A percentile compares a stretch with the other conserved stretches of the same genome.
phyloP scores from a whole-genome alignment of 225 moss, liverwort and hornwort genomes.

The Polytrichum formosum region DNA sequence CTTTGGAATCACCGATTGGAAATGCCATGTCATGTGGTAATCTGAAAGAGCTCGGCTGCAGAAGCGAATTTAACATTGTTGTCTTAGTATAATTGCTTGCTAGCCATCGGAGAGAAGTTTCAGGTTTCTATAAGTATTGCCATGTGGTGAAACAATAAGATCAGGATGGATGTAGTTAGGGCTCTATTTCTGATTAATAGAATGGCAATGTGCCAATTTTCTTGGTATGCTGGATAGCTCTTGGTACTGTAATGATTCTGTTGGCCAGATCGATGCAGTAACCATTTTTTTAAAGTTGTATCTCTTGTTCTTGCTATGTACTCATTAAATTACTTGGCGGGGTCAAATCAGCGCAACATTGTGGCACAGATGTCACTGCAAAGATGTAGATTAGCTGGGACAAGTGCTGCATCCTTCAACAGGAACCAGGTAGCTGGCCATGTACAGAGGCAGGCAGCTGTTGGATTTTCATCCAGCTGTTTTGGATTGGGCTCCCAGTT shows the following conservation, averaged over 20 bases:
- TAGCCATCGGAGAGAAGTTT: background rate
- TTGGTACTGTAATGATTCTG: background rate
- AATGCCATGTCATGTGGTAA: no score
- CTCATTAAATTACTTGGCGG: background rate
- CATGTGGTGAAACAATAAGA: background rate
- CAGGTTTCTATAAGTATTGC: background rate
- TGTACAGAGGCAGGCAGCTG: conserved; percentile 13
- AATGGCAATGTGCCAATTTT: no score
- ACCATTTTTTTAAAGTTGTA: background rate
- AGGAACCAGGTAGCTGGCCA: conserved; percentile 8
- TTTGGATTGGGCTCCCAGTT: conserved; percentile 41
- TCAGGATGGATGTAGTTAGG: no score
- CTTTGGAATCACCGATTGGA: no score
- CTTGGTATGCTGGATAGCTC: background rate
- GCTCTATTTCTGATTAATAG: no score
- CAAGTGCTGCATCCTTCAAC: conserved; percentile 9
- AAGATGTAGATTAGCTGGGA: conserved; percentile 22
- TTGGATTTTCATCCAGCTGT: conserved; percentile 39
- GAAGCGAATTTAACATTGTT: background rate
- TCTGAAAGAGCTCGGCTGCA: no score
- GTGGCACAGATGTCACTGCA: conserved; percentile 49
- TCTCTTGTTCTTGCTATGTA: background rate
- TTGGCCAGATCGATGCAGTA: conserved; percentile 2
- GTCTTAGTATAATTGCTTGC: background rate
- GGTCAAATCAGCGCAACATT: conserved; percentile 50